phyloP scores from a whole-genome alignment of 108 stramenopile species.

The Epithemia pelagica region DNA sequence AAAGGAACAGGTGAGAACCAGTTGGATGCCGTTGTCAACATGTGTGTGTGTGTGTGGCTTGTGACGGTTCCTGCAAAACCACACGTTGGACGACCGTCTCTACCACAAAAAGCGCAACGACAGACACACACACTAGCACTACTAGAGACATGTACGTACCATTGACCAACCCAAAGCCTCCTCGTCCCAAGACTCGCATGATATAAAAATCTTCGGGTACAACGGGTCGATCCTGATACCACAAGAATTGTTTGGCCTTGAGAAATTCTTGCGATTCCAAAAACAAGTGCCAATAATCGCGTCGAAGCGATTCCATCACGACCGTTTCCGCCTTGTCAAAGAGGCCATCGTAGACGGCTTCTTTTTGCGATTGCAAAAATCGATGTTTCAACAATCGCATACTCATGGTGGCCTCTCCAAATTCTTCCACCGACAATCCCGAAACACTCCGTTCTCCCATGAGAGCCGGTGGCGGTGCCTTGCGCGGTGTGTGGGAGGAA shows the following conservation, averaged over 20 bases:
- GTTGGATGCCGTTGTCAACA: too few relatives aligned
- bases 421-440: neutral
- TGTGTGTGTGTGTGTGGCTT: too few relatives aligned
- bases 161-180: slow-evolving; percentile 91
- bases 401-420: neutral
- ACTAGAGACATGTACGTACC: slow-evolving; percentile 66
- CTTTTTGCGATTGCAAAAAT: slow-evolving; percentile 1
- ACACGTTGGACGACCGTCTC: too few relatives aligned
- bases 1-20: slow-evolving; percentile 1
- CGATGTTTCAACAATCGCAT: slow-evolving; percentile 4
- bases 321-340: slow-evolving; percentile 62
- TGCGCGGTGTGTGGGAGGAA: neutral
- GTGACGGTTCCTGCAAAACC: too few relatives aligned
- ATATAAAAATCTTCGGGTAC: slow-evolving; percentile 88
- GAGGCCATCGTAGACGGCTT: neutral
- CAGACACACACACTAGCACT: neutral
- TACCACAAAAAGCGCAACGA: too few relatives aligned
- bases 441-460: neutral
- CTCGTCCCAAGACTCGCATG: slow-evolving; percentile 90
- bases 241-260: slow-evolving; percentile 61
- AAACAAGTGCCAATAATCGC: slow-evolving; percentile 60
- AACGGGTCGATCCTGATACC: slow-evolving; percentile 65
- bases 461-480: neutral
- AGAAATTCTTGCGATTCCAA: slow-evolving; percentile 39
- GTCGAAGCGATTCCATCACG: slow-evolving; percentile 46